Evolutionary conservation across 2,329 filamentous ascomycete species (phyloP), one percentile per base, ranked within the genome.

Genomic region (Ceratocystis destructans): DNA sequence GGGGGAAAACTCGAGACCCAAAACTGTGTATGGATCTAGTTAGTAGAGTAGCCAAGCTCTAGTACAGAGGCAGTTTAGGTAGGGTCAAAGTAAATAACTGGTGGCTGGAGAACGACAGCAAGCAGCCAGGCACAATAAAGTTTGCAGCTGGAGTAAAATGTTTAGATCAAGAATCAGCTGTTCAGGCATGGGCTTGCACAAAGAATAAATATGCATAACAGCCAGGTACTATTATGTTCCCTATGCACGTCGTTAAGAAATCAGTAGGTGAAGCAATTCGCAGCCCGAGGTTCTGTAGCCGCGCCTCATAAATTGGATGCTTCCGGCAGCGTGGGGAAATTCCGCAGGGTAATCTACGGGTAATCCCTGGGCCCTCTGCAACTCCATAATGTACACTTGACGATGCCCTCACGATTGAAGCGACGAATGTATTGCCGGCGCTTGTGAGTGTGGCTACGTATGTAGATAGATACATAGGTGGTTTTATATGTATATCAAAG

Each of bases 41-140:
- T 59, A 53, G 48, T 53, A 53, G 48, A 53, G 48, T 53, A 53
- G 48, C 48, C 22, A 53, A 25, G 48, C 48, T 53, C 48, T 53
- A 53, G 48, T 25, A 25, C 48, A 25, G 48, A 53, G 48, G 20
- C 48, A 28, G 48, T 53, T 25, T 53, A 17, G 48, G 48, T 53
- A 28, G 48, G 48, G 55, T 25, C 33, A 20, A 59, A 31, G 55
- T 59, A 31, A 59, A 59, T 59, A 31, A 41, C 10, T 31, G 55
- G 55, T 59, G 55, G 55, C 55, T 59, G 55, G 55, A 53, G n/a
- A 53, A 41, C 12, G 10, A 53, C 20, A 28, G 48, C 48, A 53
- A 53, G 48, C 48, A 53, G 17, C 55, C 12, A 59, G 31, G 55
- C 55, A 37, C 28, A 37, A 8, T 5, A n/a, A 7, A 33, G 55